These are phyloP conservation scores for Ganoderma lucidum DNA, from an alignment of 1,284 basidiomycete genomes.

Conservation along the genomic window DNA sequence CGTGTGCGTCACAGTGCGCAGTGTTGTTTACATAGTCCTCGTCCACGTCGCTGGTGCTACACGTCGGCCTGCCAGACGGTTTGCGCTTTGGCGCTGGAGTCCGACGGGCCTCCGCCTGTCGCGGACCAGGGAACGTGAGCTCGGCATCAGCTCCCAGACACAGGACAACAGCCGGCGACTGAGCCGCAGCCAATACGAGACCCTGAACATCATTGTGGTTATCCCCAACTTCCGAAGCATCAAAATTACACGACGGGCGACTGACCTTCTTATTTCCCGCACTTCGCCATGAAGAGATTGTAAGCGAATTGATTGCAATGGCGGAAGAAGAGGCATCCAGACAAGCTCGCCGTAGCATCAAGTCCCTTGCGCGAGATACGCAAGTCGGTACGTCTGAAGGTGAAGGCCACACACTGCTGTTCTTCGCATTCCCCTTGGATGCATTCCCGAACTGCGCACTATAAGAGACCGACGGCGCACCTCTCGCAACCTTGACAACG, in stretches of 20 bases:
- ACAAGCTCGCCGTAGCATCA: constrained; percentile 31
- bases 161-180: constrained; percentile 33
- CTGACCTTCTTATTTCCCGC: constrained; percentile 46
- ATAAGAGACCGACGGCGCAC: constrained; percentile 4
- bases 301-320: constrained; percentile 40
- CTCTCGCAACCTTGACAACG: constrained; percentile 1
- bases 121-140: constrained; percentile 31
- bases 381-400: constrained; percentile 38
- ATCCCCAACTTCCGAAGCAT: not conserved
- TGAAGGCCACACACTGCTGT: constrained; percentile 4
- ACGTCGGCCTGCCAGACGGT: not conserved
- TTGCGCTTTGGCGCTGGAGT: not conserved
- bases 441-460: not conserved
- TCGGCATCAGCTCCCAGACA: constrained; percentile 45
- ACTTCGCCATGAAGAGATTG: constrained; percentile 44
- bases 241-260: not conserved
- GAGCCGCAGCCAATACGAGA: constrained; percentile 26
- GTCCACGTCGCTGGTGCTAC: not conserved
- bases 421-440: not conserved
- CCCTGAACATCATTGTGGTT: constrained; percentile 17
- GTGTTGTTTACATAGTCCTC: not conserved
- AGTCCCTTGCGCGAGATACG: constrained; percentile 31
- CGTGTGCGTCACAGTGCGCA: not conserved
- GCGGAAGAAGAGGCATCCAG: constrained; percentile 24
- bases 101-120: not conserved